Evolutionary conservation across 2,329 filamentous ascomycete species (phyloP).

Genomic region (Phaeosphaeria sp.): DNA sequence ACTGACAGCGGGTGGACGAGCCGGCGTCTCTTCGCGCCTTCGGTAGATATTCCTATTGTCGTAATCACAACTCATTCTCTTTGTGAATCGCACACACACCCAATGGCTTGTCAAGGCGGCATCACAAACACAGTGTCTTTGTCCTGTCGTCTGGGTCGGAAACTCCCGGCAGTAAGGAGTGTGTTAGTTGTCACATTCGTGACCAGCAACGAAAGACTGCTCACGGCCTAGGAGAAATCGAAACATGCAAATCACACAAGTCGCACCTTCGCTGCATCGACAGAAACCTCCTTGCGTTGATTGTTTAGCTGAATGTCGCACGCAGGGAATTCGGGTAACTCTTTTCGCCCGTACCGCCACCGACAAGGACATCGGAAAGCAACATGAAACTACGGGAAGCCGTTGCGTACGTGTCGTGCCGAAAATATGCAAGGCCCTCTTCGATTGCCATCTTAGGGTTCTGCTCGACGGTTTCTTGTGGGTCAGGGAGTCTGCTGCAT

Average conservation of each 20-base stretch:
- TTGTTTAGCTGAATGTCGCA: not conserved
- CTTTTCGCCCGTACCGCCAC: conserved; percentile 1
- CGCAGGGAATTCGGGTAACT: not conserved
- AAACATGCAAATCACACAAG: not conserved
- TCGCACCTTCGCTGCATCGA: not conserved
- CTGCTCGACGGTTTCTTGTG: not conserved
- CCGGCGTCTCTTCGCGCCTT: conserved; percentile 7
- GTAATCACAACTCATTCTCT: conserved; percentile 3
- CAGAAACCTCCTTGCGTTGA: conserved; percentile 1
- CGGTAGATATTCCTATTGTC: not conserved
- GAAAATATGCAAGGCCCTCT: not conserved
- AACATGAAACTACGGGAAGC: not conserved
- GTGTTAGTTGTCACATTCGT: not conserved
- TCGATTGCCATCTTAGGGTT: not conserved
- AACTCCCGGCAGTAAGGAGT: not conserved
- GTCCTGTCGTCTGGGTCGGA: not conserved
- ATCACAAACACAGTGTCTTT: not conserved
- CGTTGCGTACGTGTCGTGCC: not conserved
- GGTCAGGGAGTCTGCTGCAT: not conserved
- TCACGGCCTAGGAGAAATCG: not conserved
- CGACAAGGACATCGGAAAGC: not conserved
- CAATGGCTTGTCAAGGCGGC: conserved; percentile 6
- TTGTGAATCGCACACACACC: not conserved
- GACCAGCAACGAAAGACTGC: not conserved
- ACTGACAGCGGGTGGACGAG: conserved; percentile 21